A percentile compares a stretch with the other conserved stretches of the same genome.
phyloP scores from a whole-genome alignment of 2,329 filamentous ascomycete species.

The Calonectria ilicicola region DNA sequence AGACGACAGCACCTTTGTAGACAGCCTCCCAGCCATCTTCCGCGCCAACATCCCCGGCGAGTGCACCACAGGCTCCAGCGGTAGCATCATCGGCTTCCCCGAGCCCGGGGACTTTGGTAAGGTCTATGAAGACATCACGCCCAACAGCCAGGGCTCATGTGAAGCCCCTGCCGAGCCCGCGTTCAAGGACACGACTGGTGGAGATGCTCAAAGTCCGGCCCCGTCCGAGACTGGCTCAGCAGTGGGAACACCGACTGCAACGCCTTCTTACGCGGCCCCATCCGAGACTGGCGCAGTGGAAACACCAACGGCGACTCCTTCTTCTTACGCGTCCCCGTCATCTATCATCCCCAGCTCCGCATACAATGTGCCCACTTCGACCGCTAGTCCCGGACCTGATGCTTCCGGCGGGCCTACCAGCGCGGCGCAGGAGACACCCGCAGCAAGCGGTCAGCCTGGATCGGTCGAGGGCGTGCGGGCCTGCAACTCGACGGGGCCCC shows the following conservation, averaged over 20 bases:
- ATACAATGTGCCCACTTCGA: not conserved
- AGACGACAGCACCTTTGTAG: conserved; percentile 37
- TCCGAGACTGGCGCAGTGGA: too few species aligned
- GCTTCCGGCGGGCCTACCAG: not conserved
- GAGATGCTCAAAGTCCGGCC: conserved; percentile 9
- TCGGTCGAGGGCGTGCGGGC: conserved; percentile 30
- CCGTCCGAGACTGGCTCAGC: not conserved
- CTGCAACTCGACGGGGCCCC: conserved; percentile 25
- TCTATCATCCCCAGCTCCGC: not conserved
- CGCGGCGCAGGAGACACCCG: not conserved
- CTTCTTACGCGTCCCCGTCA: conserved; percentile 6
- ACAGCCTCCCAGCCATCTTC: conserved; percentile 37
- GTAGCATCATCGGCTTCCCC: conserved; percentile 38
- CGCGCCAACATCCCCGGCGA: conserved; percentile 41
- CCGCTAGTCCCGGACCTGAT: not conserved
- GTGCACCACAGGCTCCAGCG: conserved; percentile 35
- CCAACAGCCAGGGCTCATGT: conserved; percentile 30
- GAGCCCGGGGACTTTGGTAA: conserved; percentile 39
- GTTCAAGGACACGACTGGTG: conserved; percentile 34
- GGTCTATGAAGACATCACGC: conserved; percentile 29
- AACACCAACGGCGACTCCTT: not conserved
- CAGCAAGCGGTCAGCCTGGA: conserved; percentile 14
- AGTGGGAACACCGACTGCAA: too few species aligned
- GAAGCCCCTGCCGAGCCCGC: conserved; percentile 30
- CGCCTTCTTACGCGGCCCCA: not conserved